Evolutionary conservation across 208 protist species (phyloP), one percentile per base, ranked within the genome.

Genomic region (Trypanosoma boissoni): DNA sequence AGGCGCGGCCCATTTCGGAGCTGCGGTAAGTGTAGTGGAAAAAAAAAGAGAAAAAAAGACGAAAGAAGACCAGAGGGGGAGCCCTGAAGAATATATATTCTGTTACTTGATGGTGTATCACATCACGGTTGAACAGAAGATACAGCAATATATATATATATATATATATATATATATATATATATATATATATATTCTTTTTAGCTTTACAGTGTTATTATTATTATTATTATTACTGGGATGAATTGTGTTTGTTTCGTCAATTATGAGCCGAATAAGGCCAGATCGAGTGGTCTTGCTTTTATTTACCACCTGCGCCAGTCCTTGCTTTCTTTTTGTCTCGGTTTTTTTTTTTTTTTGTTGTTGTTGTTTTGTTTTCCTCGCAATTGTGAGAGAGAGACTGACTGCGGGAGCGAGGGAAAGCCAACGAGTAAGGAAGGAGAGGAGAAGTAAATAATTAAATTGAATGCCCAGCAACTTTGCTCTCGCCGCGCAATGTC

Each of bases 401-500:
- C 1, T 14, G 9, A 20, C 0, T 16, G 14, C 27, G 27, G 23
- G 28, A 6, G 37, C n/a, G 23, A n/a, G 31, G 45, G 1, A 46
- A 26, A 31, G 29, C 42, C 9, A 43, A 57, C 20, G 3, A 26
- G 18, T 32, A 41, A 23, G 10, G 16, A n/a, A 20, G 51, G 41
- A 21, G 31, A 16, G 20, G 18, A 48, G 50, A 3, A 18, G 26
- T 14, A 43, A 42, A 27, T n/a, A 2, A n/a, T n/a, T n/a, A n/a
- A n/a, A 49, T 24, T 60, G 36, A 39, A 91, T 91, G 85, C 41
- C 78, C 2, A 76, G 67, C 9, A 70, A 78, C 56, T 92, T 71
- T 45, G 45, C 69, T 0, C 45, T 78, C 16, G 75, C 80, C 2
- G 53, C 55, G 28, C 68, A 76, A 28, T 92, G 80, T 51, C 86